Evolutionary conservation across 2,329 filamentous ascomycete species (phyloP), one percentile per base, ranked within the genome.

Genomic region (Colletotrichum sp.): DNA sequence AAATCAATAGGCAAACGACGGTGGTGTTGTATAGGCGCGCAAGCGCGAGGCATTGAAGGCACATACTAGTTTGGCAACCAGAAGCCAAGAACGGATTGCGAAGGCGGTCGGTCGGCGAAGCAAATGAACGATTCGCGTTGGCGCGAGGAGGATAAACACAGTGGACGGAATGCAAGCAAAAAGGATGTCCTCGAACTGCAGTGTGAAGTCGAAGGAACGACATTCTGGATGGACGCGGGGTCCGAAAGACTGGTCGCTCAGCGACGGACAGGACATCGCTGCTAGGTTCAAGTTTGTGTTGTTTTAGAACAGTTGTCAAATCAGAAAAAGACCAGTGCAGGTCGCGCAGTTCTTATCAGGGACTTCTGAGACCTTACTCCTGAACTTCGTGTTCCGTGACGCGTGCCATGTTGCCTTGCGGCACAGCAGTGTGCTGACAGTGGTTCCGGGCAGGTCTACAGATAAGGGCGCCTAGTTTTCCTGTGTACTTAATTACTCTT

Each of bases 151-250:
- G 6, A 82, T 60, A 18, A 82, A 77, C 2, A 78, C 52, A 3
- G 75, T 75, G 4, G 74, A 67, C 0, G 80, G 80, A 2, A 81
- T 15, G 16, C 74, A 76, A 1, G 75, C 75, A n/a, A 82, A 78
- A 21, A 82, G 68, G 21, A 81, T 66, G 26, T 82, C 81, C 61
- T 82, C 80, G 34, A 82, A 82, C 3, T 77, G 67, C 7, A 82
- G 72, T 0, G 81, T 81, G 60, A 82, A 82, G 74, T 82, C 81
- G 58, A 82, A 82, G 7, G 79, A 77, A 34, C 80, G 80, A 63
- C 81, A 82, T 3, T 58, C 13, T 7, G 71, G 30, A 58, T 79
- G 58, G 26, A 82, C 77, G 30, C 78, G 72, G 6, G 80, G 80
- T 8, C 80, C 80, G 43, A 81, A 80, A 13, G 72, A 57, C 32